A percentile compares a stretch with the other conserved stretches of the same genome.
Conservation (phyloP, 176 grass and related monocot genomes). For the Chrysopogon serrulatus region DNA sequence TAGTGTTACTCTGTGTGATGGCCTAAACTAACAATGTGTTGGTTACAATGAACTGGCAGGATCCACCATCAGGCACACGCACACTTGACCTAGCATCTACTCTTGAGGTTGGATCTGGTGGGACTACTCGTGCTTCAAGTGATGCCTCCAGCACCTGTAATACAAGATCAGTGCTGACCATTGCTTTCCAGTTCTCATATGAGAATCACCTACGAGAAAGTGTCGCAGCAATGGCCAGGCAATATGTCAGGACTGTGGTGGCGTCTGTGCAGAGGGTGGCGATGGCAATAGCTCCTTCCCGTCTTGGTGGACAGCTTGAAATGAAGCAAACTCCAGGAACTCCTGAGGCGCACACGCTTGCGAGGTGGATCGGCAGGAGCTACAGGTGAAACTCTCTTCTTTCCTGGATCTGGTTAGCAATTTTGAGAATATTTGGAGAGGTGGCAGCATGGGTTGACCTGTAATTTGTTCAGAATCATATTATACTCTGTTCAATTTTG, state of each 20-base stretch:
- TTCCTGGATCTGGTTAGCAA: not conserved
- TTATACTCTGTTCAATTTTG: not conserved
- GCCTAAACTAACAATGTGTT: not conserved
- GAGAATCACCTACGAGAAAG: slow-evolving; percentile 93
- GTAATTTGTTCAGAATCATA: not conserved
- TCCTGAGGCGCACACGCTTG: slow-evolving; percentile 79
- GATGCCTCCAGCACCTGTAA: slow-evolving; percentile 47
- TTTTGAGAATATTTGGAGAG: not conserved
- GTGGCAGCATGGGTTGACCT: not conserved
- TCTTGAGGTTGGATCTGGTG: slow-evolving; percentile 82
- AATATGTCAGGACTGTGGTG: slow-evolving; percentile 87
- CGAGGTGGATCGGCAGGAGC: slow-evolving; percentile 79
- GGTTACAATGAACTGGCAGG: slow-evolving; percentile 28
- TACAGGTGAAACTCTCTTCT: slow-evolving; percentile 47
- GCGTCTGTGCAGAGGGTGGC: slow-evolving; percentile 93
- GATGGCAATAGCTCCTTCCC: slow-evolving; percentile 83
- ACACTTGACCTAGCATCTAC: slow-evolving; percentile 94
- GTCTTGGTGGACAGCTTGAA: slow-evolving; percentile 58
- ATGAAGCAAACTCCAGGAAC: slow-evolving; percentile 62
- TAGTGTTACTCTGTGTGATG: not conserved
- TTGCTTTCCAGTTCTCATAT: slow-evolving; percentile 96
- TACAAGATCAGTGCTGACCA: slow-evolving; percentile 83
- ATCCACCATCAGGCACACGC: slow-evolving; percentile 56
- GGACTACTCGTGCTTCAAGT: slow-evolving; percentile 49
- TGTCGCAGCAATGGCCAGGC: slow-evolving; percentile 84